Base-by-base conservation (phyloP, 495 filamentous ascomycete genomes). In the Lasiosphaeris hirsuta region DNA sequence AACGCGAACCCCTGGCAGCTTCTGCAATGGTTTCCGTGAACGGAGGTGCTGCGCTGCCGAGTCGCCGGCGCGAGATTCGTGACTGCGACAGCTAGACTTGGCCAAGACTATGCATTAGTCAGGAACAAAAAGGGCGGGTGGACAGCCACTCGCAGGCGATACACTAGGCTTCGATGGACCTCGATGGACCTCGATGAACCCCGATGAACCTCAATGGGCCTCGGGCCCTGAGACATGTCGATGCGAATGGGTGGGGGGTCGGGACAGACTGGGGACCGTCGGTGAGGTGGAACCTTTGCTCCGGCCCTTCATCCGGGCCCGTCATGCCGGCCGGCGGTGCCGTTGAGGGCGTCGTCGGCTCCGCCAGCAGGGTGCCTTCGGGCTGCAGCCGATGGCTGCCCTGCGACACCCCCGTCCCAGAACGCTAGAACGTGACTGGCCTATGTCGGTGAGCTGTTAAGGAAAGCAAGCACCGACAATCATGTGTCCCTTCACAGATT, bases 61-160 rank as follows among this genome's bases (percentile, higher is more conserved):
- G 46, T 34, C 33, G 46, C 23, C 23, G 23, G 23, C 17, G 2
- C 19, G 14, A 15, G 50, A 13, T 11, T 39, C 35, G 10, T 18
- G 8, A 38, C 4, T 11, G 9, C n/a, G 3, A 5, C 7, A 13
- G 18, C 19, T n/a, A 34, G 33, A 37, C 7, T 43, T n/a, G 41
- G 34, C 34, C 48, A 52, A 46, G 56, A 17, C 40, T 34, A 40
- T 33, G 33, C 56, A 45, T 52, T 58, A 58, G 56, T 58, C 56
- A 58, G 56, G 56, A 51, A 58, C 56, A n/a, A 33, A 53, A 38
- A 23, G 17, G 18, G 51, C 18, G 19, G 30, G 38, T 35, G 36
- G 1, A 37, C 55, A 13, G 10, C 14, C 36, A 34, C 46, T 44
- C 14, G 15, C 17, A 3, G 17, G 42, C 15, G 42, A 14, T n/a